These are phyloP conservation scores for Rutstroemia sydowiana DNA, from an alignment of 2,329 filamentous ascomycete species.

Conservation along the genomic window DNA sequence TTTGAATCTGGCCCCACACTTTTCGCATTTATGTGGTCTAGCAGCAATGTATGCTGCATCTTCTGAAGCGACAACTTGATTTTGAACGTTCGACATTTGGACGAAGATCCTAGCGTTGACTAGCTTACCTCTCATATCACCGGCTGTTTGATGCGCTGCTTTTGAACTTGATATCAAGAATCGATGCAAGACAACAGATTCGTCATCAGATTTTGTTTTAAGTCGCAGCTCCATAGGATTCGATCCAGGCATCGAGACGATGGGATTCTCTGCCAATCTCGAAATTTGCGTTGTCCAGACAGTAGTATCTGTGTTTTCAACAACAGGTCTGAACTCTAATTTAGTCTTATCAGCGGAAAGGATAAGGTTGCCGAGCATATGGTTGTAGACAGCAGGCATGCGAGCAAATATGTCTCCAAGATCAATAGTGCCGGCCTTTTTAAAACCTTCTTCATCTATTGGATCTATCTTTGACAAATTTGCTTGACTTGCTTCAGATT, in stretches of 20 bases:
- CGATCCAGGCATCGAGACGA: conserved; percentile 23
- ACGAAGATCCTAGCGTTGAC: conserved; percentile 20
- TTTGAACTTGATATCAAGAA: conserved; percentile 21
- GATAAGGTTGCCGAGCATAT: conserved; percentile 22
- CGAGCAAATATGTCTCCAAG: conserved; percentile 14
- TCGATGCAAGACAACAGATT: conserved; percentile 13
- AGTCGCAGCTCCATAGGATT: conserved; percentile 28
- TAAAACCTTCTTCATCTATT: conserved; percentile 2
- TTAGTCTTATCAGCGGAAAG: conserved; percentile 20
- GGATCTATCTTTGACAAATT: background rate
- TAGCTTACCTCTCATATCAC: conserved; percentile 24
- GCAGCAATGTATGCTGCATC: conserved; percentile 15
- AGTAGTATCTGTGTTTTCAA: conserved; percentile 12
- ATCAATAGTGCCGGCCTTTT: conserved; percentile 11
- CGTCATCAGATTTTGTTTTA: conserved; percentile 12
- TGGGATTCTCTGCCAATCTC: conserved; percentile 21
- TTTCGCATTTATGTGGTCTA: conserved; percentile 27
- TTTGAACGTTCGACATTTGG: conserved; percentile 11
- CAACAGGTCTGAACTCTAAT: conserved; percentile 19
- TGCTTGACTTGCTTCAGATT: background rate
- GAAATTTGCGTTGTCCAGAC: conserved; percentile 16
- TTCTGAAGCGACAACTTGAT: background rate
- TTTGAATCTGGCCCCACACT: conserved; percentile 26
- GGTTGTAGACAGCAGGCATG: conserved; percentile 20
- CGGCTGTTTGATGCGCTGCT: conserved; percentile 15